Evolutionary conservation across 2,329 filamentous ascomycete species (phyloP).

Genomic region (Thelonectria rubi): DNA sequence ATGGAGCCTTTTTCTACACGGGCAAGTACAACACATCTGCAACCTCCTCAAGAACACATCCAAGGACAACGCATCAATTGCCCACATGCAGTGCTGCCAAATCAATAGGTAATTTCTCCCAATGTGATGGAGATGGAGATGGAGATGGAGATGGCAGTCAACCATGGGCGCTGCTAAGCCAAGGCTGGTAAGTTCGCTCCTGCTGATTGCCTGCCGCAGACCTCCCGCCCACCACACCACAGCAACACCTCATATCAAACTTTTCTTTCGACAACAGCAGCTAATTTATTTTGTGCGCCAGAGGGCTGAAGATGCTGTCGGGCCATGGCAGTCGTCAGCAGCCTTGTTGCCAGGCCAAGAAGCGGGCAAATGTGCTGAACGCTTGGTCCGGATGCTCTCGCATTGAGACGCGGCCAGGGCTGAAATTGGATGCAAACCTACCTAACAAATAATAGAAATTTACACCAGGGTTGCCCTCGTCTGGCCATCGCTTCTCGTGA

Average conservation of each 20-base stretch:
- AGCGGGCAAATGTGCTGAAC: neutral
- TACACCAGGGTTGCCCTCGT: neutral
- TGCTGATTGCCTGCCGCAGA: conserved; percentile 1
- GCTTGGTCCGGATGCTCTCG: conserved; percentile 2
- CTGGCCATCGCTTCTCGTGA: conserved; percentile 9
- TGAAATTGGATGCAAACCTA: neutral
- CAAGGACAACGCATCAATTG: conserved; percentile 4
- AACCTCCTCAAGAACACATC: neutral
- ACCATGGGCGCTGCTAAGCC: neutral
- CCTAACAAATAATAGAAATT: neutral
- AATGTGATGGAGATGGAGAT: neutral
- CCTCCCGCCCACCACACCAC: neutral
- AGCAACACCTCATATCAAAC: neutral
- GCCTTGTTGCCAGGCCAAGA: conserved; percentile 7
- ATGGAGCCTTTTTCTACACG: neutral
- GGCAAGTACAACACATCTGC: neutral
- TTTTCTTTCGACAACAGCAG: neutral
- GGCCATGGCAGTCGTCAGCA: neutral
- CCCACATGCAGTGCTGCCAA: neutral
- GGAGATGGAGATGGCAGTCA: neutral
- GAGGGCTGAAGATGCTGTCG: too few relatives aligned
- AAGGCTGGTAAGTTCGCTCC: neutral
- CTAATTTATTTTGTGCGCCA: too few relatives aligned
- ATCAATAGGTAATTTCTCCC: neutral
- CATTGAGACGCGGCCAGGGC: conserved; percentile 1